phyloP scores from a whole-genome alignment of 768 basidiomycete genomes.

The Filobasidium floriforme region DNA sequence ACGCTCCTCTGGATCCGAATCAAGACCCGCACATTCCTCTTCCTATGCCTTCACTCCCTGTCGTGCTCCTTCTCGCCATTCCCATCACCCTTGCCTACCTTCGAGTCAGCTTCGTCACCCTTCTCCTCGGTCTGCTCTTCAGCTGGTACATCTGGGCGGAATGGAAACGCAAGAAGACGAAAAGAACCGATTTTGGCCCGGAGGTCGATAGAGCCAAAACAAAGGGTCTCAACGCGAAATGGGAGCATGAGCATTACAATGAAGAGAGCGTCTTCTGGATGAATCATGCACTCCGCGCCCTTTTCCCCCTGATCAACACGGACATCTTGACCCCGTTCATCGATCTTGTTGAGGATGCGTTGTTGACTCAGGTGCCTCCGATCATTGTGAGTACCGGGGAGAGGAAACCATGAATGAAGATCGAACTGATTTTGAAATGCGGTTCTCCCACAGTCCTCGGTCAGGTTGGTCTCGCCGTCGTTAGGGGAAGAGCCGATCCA shows the following conservation, averaged over 20 bases:
- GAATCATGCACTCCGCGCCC: constrained; percentile 40
- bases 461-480: constrained; percentile 36
- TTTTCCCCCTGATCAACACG: constrained; percentile 43
- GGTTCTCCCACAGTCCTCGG: constrained; percentile 33
- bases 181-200: constrained; percentile 2
- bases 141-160: constrained; percentile 24
- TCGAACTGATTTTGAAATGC: no score
- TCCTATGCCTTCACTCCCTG: constrained; percentile 12
- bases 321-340: constrained; percentile 44
- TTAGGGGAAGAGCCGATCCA: constrained; percentile 41
- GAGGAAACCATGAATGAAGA: no score
- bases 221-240: constrained; percentile 11
- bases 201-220: constrained; percentile 15
- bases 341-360: constrained; percentile 45
- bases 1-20: neutral
- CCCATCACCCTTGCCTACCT: constrained; percentile 26
- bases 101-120: constrained; percentile 17
- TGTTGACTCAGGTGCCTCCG: constrained; percentile 41
- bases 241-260: neutral
- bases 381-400: constrained; percentile 30
- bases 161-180: constrained; percentile 12
- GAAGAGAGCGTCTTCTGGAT: constrained; percentile 21
- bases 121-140: constrained; percentile 6
- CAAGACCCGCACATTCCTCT: constrained; percentile 8
- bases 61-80: constrained; percentile 16